phyloP scores from a whole-genome alignment of 2,329 filamentous ascomycete genomes.

The Calonectria pteridis region DNA sequence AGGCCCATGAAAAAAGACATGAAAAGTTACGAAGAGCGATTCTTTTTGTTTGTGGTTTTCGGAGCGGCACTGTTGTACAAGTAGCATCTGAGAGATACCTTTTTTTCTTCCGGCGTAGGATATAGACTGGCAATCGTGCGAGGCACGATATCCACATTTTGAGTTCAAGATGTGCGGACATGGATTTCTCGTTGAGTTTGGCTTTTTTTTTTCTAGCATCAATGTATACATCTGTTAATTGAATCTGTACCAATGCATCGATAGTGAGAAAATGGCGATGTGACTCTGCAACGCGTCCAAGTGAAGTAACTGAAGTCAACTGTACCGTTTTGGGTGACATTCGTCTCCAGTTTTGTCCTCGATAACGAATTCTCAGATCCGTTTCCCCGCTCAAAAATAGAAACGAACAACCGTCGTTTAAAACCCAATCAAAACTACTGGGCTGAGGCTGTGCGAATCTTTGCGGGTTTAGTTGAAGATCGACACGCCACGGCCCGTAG shows the following conservation, averaged over 20 bases:
- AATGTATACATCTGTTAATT: background rate
- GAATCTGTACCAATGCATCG: background rate
- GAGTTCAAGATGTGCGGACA: background rate
- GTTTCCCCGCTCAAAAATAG: background rate
- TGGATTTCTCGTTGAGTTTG: background rate
- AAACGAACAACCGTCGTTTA: background rate
- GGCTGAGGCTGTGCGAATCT: background rate
- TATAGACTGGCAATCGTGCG: background rate
- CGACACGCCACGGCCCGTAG: background rate
- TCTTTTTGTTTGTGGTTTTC: background rate
- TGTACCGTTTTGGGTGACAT: background rate
- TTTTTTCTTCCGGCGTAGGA: conserved; percentile 5
- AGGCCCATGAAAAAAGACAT: background rate
- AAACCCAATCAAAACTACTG: background rate
- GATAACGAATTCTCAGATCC: background rate
- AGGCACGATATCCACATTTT: background rate
- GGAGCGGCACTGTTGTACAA: background rate
- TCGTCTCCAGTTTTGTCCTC: background rate
- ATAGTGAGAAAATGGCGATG: background rate
- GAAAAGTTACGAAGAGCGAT: conserved; percentile 37
- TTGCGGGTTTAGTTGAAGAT: background rate
- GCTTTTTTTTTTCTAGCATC: background rate
- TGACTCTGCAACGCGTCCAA: too few relatives aligned
- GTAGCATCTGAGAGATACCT: conserved; percentile 32
- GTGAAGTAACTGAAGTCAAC: background rate